Conservation (phyloP, 768 basidiomycete genomes). For the Brasilioporus rufonigricans region DNA sequence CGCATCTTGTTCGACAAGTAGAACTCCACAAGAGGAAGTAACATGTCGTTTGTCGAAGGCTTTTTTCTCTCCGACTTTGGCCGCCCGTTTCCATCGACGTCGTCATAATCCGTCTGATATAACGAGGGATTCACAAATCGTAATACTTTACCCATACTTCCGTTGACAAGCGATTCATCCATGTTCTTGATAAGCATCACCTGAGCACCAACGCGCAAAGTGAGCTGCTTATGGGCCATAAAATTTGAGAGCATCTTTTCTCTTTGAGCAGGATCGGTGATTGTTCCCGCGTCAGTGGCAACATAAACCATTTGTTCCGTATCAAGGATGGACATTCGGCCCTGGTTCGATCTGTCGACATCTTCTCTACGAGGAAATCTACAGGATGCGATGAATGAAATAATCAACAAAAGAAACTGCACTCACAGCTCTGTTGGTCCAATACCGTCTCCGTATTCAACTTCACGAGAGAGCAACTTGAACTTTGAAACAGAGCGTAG, state of each 20-base stretch:
- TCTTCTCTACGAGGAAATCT: conserved; percentile 93
- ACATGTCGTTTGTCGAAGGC: conserved; percentile 30
- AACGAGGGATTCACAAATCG: conserved; percentile 61
- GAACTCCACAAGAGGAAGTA: conserved; percentile 80
- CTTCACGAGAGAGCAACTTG: conserved; percentile 62
- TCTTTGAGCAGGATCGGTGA: conserved; percentile 52
- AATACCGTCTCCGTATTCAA: conserved; percentile 76
- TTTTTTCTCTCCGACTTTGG: conserved; percentile 34
- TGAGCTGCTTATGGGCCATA: conserved; percentile 77
- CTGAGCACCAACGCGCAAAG: conserved; percentile 77
- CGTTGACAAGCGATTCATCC: conserved; percentile 90
- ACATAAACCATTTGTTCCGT: conserved; percentile 52
- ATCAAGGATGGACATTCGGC: conserved; percentile 60
- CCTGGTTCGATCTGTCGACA: conserved; percentile 80
- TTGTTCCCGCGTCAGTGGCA: conserved; percentile 62
- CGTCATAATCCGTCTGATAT: conserved; percentile 44
- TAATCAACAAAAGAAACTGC: neutral
- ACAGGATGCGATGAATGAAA: conserved; percentile 1
- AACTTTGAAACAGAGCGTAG: conserved; percentile 67
- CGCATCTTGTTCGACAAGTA: conserved; percentile 52
- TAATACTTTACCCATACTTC: conserved; percentile 83
- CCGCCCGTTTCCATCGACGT: conserved; percentile 33
- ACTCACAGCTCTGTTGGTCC: conserved; percentile 88
- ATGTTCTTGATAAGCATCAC: conserved; percentile 96
- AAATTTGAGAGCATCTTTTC: conserved; percentile 85